Base-by-base conservation (phyloP, 306 rosid genomes). In the Hippophae gyantsensis region DNA sequence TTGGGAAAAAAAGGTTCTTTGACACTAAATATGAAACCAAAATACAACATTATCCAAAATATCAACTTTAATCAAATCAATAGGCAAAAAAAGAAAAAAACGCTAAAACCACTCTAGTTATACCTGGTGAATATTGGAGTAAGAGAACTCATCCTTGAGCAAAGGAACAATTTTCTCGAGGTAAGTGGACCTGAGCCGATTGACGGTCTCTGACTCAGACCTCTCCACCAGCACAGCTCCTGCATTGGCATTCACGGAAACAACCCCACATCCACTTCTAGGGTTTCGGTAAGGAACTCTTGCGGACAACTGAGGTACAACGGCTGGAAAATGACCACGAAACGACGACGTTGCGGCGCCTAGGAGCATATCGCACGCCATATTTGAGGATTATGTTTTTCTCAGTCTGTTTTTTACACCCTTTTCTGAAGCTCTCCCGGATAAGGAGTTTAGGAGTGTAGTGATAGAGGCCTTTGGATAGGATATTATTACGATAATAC, bases 121-220 rank as follows among this genome's bases (percentile, higher is more conserved):
- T 46, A 92, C 96, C 93, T 88, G 72, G 68, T 66, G 96, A 46
- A 78, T 75, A 58, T 83, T 88, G 57, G 56, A 48, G 77, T 92
- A 92, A 26, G 87, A 79, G 71, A 92, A 92, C 73, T 92, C 99
- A 57, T 88, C 99, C 78, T 66, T 77, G 59, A 92, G 99, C 78
- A 79, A 46, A 18, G 95, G 99, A 44, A 92, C 52, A 38, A 92
- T 77, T 71, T 79, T 83, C 49, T 83, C 85, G 26, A 40, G 67
- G 81, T 92, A 92, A 54, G 75, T 78, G 38, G 78, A 11, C 62
- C 78, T 92, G 59, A 87, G 90, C 61, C 99, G 79, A 41, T 26
- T 40, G 69, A 72, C 63, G 42, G 73, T 84, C 74, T 85, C 89
- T 3, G 89, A 67, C 48, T 92, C 99, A 7, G 92, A 61, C 71